Conservation (phyloP, 2,329 filamentous ascomycete genomes). For the Pseudogymnoascus sp. region DNA sequence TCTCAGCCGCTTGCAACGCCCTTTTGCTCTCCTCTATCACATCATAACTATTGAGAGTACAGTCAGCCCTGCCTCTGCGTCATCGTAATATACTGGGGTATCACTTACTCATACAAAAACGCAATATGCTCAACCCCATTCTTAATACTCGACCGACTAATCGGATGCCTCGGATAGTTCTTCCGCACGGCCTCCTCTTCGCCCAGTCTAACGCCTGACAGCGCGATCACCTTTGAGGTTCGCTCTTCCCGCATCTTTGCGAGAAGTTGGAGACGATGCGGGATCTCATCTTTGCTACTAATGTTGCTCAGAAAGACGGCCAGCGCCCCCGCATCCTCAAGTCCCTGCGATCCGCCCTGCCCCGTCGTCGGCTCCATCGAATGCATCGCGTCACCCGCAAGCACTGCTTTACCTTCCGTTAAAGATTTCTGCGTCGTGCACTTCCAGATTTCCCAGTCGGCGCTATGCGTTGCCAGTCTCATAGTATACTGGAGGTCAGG, state of each 20-base stretch:
- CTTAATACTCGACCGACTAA: slow-evolving; percentile 8
- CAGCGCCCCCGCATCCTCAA: slow-evolving; percentile 32
- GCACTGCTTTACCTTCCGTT: slow-evolving; percentile 24
- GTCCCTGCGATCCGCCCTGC: slow-evolving; percentile 30
- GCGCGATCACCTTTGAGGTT: neutral
- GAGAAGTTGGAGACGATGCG: slow-evolving; percentile 22
- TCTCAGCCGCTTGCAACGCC: slow-evolving; percentile 3
- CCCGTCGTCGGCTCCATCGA: slow-evolving; percentile 30
- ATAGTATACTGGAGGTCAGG: slow-evolving; percentile 15
- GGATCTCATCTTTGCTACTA: neutral
- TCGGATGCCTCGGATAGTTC: neutral
- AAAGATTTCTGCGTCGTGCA: neutral
- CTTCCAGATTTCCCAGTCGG: slow-evolving; percentile 1
- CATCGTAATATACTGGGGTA: neutral
- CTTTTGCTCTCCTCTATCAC: slow-evolving; percentile 14
- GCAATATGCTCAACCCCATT: slow-evolving; percentile 11
- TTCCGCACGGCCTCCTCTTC: neutral
- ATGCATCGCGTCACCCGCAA: slow-evolving; percentile 34
- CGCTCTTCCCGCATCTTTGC: slow-evolving; percentile 10
- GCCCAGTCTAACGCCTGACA: slow-evolving; percentile 12
- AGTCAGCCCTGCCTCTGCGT: neutral
- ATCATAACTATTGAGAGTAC: slow-evolving; percentile 12
- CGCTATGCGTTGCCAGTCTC: neutral
- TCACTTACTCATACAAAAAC: slow-evolving; percentile 13
- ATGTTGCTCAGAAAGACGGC: slow-evolving; percentile 17